Conservation (phyloP, 75 land plant genomes). For the Sequoiadendron giganteum region DNA sequence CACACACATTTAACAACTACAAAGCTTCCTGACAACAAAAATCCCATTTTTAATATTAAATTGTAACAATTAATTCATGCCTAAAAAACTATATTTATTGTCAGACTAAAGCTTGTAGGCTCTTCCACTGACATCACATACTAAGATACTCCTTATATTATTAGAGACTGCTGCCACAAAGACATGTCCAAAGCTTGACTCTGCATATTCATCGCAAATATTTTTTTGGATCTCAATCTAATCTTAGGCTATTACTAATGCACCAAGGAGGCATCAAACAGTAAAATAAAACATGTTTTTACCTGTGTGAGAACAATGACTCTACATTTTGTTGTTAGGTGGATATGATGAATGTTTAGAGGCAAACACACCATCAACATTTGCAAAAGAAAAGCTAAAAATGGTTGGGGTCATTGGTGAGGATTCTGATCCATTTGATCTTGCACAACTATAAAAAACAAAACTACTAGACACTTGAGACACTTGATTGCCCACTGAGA, state of each 20-base stretch:
- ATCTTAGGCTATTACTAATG: not conserved
- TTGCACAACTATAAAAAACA: slow-evolving; percentile 17
- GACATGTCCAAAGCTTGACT: slow-evolving; percentile 16
- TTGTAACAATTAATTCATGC: no score
- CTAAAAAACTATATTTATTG: no score
- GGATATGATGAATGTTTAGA: no score
- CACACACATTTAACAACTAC: no score
- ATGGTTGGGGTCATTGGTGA: slow-evolving; percentile 22
- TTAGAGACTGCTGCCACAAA: slow-evolving; percentile 12
- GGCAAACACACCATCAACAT: not conserved
- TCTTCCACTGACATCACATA: slow-evolving; percentile 12
- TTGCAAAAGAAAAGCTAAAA: slow-evolving; percentile 49
- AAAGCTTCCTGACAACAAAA: no score
- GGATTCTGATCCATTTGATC: slow-evolving; percentile 20
- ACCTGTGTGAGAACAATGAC: slow-evolving; percentile 7
- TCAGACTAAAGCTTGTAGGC: no score
- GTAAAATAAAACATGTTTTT: not conserved
- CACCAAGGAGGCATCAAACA: no score
- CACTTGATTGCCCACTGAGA: slow-evolving; percentile 19
- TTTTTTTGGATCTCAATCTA: not conserved
- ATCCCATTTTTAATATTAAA: no score
- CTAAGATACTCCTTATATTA: slow-evolving; percentile 5
- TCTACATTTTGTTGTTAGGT: no score
- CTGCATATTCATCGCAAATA: slow-evolving; percentile 20
- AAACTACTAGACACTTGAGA: not conserved